A percentile compares a stretch with the other conserved stretches of the same genome.
phyloP scores from a whole-genome alignment of 768 basidiomycete genomes.

The Russula griseocarnosa region DNA sequence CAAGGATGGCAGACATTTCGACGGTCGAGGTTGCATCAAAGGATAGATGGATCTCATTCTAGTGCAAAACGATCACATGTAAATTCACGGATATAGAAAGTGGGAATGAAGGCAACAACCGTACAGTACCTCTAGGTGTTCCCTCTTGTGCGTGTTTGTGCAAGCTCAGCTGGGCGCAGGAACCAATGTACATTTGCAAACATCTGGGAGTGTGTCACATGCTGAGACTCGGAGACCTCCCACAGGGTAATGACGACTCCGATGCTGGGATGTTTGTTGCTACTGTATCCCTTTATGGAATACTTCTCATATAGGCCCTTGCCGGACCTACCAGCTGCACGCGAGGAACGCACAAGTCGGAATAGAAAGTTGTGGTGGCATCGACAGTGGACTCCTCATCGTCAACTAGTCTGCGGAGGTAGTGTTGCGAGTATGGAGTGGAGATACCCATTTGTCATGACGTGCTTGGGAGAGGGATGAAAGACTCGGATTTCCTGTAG shows the following conservation, averaged over 20 bases:
- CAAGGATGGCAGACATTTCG: constrained; percentile 20
- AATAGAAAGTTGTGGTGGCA: constrained; percentile 21
- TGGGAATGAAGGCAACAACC: constrained; percentile 24
- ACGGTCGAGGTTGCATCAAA: constrained; percentile 27
- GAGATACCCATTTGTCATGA: constrained; percentile 21
- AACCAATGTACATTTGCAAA: constrained; percentile 74
- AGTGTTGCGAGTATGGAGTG: constrained; percentile 23
- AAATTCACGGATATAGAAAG: constrained; percentile 7
- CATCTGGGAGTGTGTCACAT: constrained; percentile 41
- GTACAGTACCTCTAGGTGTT: constrained; percentile 57
- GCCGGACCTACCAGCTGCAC: constrained; percentile 1
- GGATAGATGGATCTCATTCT: constrained; percentile 76
- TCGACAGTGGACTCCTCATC: constrained; percentile 17
- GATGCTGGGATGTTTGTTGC: constrained; percentile 53
- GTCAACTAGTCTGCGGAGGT: constrained; percentile 25
- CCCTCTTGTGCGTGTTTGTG: constrained; percentile 55
- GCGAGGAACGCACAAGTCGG: constrained; percentile 13
- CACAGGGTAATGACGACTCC: constrained; percentile 71
- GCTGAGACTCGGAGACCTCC: constrained; percentile 46
- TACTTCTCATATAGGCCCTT: constrained; percentile 38
- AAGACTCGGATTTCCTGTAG: background rate
- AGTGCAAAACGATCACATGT: background rate
- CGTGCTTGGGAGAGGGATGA: constrained; percentile 1
- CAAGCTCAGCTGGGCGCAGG: constrained; percentile 58
- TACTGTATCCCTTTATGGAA: constrained; percentile 62